A percentile compares a stretch with the other conserved stretches of the same genome.
Evolutionary conservation across 1,139 yeast species (phyloP).

Genomic region (Yueomyces sp.): DNA sequence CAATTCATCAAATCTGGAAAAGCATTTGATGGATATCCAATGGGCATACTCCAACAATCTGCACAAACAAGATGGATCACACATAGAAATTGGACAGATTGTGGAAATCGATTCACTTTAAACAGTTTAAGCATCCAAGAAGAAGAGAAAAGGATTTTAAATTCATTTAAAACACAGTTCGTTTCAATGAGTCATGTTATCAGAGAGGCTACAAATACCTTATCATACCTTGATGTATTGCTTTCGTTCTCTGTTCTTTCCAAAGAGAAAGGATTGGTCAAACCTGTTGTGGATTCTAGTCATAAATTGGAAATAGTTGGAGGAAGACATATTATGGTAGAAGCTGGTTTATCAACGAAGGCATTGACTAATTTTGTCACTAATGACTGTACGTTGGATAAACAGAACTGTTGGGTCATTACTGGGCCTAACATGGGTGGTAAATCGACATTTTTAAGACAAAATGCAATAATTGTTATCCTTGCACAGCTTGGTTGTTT

Average conservation of each 20-base stretch:
- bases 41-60: constrained; percentile 19
- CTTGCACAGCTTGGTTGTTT: constrained; percentile 83
- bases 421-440: constrained; percentile 99
- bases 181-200: constrained; percentile 19
- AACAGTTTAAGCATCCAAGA: constrained; percentile 14
- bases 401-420: constrained; percentile 49
- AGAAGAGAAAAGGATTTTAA: constrained; percentile 23
- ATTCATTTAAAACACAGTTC: constrained; percentile 18
- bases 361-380: constrained; percentile 40
- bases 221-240: constrained; percentile 64
- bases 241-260: constrained; percentile 65
- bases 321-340: constrained; percentile 89
- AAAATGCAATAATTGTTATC: constrained; percentile 72
- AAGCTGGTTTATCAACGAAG: constrained; percentile 42
- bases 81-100: constrained; percentile 25
- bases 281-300: constrained; percentile 51
- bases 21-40: constrained; percentile 3
- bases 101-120: constrained; percentile 24
- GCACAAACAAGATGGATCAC: constrained; percentile 24
- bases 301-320: constrained; percentile 33
- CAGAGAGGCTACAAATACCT: constrained; percentile 24
- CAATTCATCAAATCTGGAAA: constrained; percentile 5
- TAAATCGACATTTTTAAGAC: constrained; percentile 80
- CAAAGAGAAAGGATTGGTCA: constrained; percentile 43
- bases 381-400: constrained; percentile 43